Evolutionary conservation across 495 filamentous ascomycete species (phyloP).

Genomic region (Amphirosellinia nigrospora): DNA sequence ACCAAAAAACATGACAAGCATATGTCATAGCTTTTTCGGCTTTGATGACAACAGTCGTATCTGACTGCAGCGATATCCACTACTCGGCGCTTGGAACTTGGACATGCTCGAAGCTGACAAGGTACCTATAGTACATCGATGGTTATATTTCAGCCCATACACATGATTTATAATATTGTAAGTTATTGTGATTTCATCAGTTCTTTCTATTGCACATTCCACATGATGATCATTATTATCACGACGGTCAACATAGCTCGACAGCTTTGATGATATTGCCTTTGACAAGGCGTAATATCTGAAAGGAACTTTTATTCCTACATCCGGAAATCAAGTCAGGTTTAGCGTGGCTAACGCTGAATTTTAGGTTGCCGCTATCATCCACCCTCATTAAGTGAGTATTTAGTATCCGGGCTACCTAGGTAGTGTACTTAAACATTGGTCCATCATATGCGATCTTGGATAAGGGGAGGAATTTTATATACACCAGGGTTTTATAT

Average conservation of each 20-base stretch:
- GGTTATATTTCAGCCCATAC: background rate
- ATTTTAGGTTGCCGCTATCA: background rate
- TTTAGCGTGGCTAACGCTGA: constrained; percentile 12
- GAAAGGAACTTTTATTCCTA: constrained; percentile 46
- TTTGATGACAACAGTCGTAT: constrained; percentile 64
- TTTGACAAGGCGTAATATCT: constrained; percentile 82
- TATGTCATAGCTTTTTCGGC: constrained; percentile 78
- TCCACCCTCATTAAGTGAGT: background rate
- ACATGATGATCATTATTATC: constrained; percentile 80
- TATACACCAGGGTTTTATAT: background rate
- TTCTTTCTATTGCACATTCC: constrained; percentile 3
- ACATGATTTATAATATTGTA: constrained; percentile 4
- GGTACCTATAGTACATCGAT: constrained; percentile 7
- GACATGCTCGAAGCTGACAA: constrained; percentile 33
- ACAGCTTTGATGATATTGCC: constrained; percentile 89
- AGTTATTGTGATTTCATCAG: too few relatives aligned
- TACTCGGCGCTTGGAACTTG: constrained; percentile 16
- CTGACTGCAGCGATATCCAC: constrained; percentile 44
- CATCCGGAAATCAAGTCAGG: background rate
- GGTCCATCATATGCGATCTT: background rate
- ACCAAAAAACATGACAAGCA: constrained; percentile 76
- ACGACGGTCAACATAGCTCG: constrained; percentile 97
- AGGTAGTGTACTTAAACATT: background rate
- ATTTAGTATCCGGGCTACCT: too few relatives aligned
- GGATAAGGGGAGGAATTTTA: background rate